Evolutionary conservation across 768 basidiomycete species (phyloP), one percentile per base, ranked within the genome.

Genomic region (Mycena rosella): DNA sequence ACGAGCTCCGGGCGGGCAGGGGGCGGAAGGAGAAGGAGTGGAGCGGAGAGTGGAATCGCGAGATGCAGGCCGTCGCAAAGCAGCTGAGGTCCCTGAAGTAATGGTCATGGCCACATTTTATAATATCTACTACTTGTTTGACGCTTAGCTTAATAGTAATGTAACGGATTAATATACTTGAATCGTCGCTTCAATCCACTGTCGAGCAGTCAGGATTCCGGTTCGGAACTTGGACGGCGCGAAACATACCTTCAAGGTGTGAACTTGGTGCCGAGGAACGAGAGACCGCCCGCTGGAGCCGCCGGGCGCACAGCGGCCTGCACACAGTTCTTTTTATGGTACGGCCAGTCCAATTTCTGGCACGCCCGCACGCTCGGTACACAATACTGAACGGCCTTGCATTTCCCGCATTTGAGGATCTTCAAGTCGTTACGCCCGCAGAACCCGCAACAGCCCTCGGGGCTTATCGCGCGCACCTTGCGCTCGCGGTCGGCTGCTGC

Each of bases 321-420:
- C 4, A 38, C 34, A 30, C 82, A 83, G 0, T 24, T 49, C 61
- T 71, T 75, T 73, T 84, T 86, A 60, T 84, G 82, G 18, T 69
- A 73, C 10, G 81, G 79, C 82, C 84, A 85, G 57, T 84, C 79
- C 26, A 70, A 62, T 63, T 77, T 79, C 63, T 84, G 82, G 48
- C 83, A 85, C 14, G 65, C 71, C 42, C 79, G 72, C 52, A 61
- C 54, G 1, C 64, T 53, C 5, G 79, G 74, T 26, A 68, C 44
- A 70, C 82, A 84, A 61, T 84, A 83, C 24, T 68, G 69, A 10
- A 72, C 79, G 38, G 67, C 73, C 71, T 79, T 81, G 74, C 82
- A 84, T 49, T 74, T 71, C 30, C 74, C 72, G 70, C 82, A 84
- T 7, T 53, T 42, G 1, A 38, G 34, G 3, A 36, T 32, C 5